Conservation (phyloP, 2,329 filamentous ascomycete genomes). For the Chaetomium globosum region DNA sequence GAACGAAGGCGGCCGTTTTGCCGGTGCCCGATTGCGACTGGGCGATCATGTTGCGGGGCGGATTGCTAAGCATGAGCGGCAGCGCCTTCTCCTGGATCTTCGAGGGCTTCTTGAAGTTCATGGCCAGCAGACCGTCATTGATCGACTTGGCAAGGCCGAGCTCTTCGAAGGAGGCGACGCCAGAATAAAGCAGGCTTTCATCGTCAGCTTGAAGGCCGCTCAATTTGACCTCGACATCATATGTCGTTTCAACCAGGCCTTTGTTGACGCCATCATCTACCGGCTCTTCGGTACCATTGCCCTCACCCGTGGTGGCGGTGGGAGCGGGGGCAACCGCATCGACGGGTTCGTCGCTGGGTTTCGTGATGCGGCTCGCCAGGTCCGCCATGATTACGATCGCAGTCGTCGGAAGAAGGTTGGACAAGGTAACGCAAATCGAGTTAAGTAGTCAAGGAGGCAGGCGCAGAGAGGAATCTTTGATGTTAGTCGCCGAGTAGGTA, state of each 20-base stretch:
- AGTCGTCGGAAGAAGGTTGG: slow-evolving; percentile 6
- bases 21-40: slow-evolving; percentile 99
- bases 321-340: slow-evolving; percentile 19
- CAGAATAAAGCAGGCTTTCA: slow-evolving; percentile 84
- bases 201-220: slow-evolving; percentile 85
- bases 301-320: slow-evolving; percentile 9
- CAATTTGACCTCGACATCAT: slow-evolving; percentile 89
- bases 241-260: slow-evolving; percentile 69
- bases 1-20: slow-evolving; percentile 95
- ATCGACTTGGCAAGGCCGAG: slow-evolving; percentile 70
- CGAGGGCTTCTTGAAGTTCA: slow-evolving; percentile 92
- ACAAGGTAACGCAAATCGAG: not conserved
- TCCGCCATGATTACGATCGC: slow-evolving; percentile 47
- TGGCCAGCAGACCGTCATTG: slow-evolving; percentile 72
- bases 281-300: slow-evolving; percentile 37
- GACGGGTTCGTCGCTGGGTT: slow-evolving; percentile 44
- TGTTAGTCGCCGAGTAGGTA: not conserved
- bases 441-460: not conserved
- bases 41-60: slow-evolving; percentile 92
- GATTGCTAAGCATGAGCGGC: slow-evolving; percentile 81
- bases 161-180: slow-evolving; percentile 74
- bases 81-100: slow-evolving; percentile 97
- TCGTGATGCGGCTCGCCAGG: slow-evolving; percentile 56
- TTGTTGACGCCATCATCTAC: slow-evolving; percentile 42
- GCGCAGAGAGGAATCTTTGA: not conserved